These are phyloP conservation scores for Leishmania gerbilli DNA, from an alignment of 208 protist species.

Conservation along the genomic window DNA sequence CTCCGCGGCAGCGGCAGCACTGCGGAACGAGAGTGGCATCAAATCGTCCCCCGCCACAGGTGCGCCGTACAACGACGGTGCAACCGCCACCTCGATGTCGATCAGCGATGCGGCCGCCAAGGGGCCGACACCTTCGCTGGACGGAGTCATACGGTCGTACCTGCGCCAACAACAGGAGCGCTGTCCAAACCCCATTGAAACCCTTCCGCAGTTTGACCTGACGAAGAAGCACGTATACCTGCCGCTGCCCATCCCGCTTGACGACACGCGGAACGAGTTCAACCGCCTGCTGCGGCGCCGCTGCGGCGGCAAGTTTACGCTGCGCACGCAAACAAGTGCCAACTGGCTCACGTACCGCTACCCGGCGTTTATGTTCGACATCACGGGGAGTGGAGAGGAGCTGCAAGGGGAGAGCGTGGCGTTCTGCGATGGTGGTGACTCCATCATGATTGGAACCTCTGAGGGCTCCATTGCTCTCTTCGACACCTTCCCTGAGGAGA, in stretches of 20 bases:
- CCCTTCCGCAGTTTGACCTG: conserved; percentile 87
- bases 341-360: conserved; percentile 77
- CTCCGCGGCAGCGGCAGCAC: conserved; percentile 37
- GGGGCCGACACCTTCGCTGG: conserved; percentile 37
- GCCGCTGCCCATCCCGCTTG: conserved; percentile 51
- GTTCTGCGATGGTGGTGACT: conserved; percentile 82
- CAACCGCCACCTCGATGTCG: conserved; percentile 21
- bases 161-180: conserved; percentile 83
- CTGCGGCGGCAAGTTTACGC: conserved; percentile 48
- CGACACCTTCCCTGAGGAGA: conserved; percentile 81
- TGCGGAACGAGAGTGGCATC: conserved; percentile 54
- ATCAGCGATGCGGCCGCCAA: conserved; percentile 30
- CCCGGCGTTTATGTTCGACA: conserved; percentile 84
- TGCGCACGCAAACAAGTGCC: conserved; percentile 57
- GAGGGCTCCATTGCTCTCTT: conserved; percentile 81
- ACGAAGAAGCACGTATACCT: conserved; percentile 82
- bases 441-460: conserved; percentile 80
- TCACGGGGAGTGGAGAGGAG: conserved; percentile 62
- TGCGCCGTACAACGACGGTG: not conserved
- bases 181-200: conserved; percentile 85
- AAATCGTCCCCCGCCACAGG: conserved; percentile 3
- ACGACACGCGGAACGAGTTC: conserved; percentile 71
- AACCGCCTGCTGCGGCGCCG: conserved; percentile 61
- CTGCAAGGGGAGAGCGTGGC: conserved; percentile 74
- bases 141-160: conserved; percentile 72